These are phyloP conservation scores for Metroxylon sagu DNA, from an alignment of 176 grass and related monocot species.

Conservation along the genomic window DNA sequence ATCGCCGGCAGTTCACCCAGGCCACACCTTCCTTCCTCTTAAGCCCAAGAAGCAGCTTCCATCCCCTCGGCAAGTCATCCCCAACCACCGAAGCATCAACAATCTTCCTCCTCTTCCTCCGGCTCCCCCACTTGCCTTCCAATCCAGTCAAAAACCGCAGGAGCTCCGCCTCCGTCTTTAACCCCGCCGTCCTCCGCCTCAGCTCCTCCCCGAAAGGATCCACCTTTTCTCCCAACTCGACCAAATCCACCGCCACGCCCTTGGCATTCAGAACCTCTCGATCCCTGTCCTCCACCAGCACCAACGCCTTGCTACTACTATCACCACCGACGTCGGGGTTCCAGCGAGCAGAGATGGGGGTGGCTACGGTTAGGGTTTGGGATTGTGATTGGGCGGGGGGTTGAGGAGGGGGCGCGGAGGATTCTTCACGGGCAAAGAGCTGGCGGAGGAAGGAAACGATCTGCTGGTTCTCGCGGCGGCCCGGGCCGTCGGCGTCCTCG, in stretches of 20 bases:
- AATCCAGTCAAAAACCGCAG: slow-evolving; percentile 55
- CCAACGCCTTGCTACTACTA: not conserved
- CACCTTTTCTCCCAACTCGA: slow-evolving; percentile 31
- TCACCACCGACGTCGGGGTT: slow-evolving; percentile 7
- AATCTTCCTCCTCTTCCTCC: slow-evolving; percentile 46
- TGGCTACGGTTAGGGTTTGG: slow-evolving; percentile 21
- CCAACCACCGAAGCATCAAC: slow-evolving; percentile 73
- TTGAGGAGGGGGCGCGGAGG: no score
- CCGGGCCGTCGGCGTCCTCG: not conserved
- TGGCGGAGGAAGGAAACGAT: slow-evolving; percentile 18
- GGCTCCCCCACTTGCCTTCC: slow-evolving; percentile 48
- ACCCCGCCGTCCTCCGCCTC: slow-evolving; percentile 35
- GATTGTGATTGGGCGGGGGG: not conserved
- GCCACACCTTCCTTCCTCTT: slow-evolving; percentile 46
- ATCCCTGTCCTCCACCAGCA: slow-evolving; percentile 40
- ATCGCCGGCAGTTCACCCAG: slow-evolving; percentile 49
- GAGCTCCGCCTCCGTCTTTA: slow-evolving; percentile 45
- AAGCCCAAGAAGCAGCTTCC: slow-evolving; percentile 73
- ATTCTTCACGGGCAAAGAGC: slow-evolving; percentile 4
- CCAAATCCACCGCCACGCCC: slow-evolving; percentile 56
- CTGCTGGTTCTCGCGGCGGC: no score
- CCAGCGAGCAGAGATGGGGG: slow-evolving; percentile 15
- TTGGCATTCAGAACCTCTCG: slow-evolving; percentile 51
- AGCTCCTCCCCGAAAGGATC: slow-evolving; percentile 56
- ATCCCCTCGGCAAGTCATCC: slow-evolving; percentile 75